Conservation (phyloP, 2,329 filamentous ascomycete genomes). For the Didymella exigua region DNA sequence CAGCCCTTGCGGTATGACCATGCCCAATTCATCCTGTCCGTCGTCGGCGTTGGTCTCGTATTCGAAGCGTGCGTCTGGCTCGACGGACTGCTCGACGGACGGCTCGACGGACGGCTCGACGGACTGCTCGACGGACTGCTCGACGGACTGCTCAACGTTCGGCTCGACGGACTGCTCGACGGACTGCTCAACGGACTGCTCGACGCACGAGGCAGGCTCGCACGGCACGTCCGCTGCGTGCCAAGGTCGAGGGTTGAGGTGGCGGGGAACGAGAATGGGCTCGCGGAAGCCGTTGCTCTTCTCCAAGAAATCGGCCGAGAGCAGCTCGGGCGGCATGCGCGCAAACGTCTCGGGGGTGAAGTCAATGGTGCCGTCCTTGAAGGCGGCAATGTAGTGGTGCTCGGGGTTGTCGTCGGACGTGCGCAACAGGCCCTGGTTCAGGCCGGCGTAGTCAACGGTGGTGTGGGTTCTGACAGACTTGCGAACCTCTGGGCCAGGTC, state of each 20-base stretch:
- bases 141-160: constrained; percentile 1
- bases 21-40: constrained; percentile 68
- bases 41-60: constrained; percentile 60
- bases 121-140: constrained; percentile 21
- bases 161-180: too few species aligned
- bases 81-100: not conserved
- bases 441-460: constrained; percentile 70
- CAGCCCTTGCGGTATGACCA: constrained; percentile 69
- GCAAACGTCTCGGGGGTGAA: constrained; percentile 67
- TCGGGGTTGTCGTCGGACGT: constrained; percentile 68
- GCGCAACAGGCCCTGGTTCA: constrained; percentile 70
- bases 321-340: constrained; percentile 66
- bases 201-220: constrained; percentile 27
- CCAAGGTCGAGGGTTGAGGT: constrained; percentile 60
- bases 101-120: constrained; percentile 30
- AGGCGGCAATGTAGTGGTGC: constrained; percentile 71
- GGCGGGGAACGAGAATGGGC: constrained; percentile 69
- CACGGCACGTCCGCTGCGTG: not conserved
- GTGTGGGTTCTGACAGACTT: constrained; percentile 69
- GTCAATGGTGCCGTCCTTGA: constrained; percentile 67
- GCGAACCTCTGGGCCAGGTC: constrained; percentile 57
- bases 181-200: constrained; percentile 14
- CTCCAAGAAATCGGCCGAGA: constrained; percentile 68
- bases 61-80: constrained; percentile 49
- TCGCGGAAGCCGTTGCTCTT: constrained; percentile 67